Evolutionary conservation across 164 flowering plant genomes (phyloP), one percentile per base, ranked within the genome.

Genomic region (Stephania cephalantha): DNA sequence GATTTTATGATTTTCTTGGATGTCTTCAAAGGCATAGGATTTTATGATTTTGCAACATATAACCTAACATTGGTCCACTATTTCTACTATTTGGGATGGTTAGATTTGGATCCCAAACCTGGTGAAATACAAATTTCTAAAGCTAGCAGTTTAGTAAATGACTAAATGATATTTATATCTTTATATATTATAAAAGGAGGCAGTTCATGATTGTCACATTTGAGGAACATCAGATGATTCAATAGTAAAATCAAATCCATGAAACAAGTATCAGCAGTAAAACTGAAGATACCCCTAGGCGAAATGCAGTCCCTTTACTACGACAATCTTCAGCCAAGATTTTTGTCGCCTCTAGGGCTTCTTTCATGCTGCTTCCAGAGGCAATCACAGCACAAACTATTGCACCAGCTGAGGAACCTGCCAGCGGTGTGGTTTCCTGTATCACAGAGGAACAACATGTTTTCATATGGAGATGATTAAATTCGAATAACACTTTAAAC

Each of bases 321-420:
- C 98, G 86, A 76, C 99, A 95, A 81, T 95, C 92, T 50, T 90
- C 85, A 78, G 99, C 98, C 73, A 95, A 71, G 13, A 87, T 46
- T 81, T 95, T 95, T 46, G 97, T 93, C 65, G 89, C 96, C 72
- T 83, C 35, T 17, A 95, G 79, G 18, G 95, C 99, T 74, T 90
- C 93, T 76, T 85, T 68, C 98, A 95, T 95, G 81, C 86, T 88
- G 72, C 84, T 85, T 77, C 98, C 99, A 69, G 98, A 93, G 35
- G 97, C 96, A 86, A 95, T 85, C 44, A 88, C 96, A 3, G 95
- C 97, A 87, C 97, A 93, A 18, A 91, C 92, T 75, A 95, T 93
- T 17, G 99, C 98, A 78, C 99, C 99, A 64, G 99, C 98, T 15
- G 99, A 95, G 25, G 99, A 87, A 80, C 99, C 99, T 80, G 99